A percentile compares a stretch with the other conserved stretches of the same genome.
Conservation (phyloP, 2,329 filamentous ascomycete genomes). For the Penicillium palitans region DNA sequence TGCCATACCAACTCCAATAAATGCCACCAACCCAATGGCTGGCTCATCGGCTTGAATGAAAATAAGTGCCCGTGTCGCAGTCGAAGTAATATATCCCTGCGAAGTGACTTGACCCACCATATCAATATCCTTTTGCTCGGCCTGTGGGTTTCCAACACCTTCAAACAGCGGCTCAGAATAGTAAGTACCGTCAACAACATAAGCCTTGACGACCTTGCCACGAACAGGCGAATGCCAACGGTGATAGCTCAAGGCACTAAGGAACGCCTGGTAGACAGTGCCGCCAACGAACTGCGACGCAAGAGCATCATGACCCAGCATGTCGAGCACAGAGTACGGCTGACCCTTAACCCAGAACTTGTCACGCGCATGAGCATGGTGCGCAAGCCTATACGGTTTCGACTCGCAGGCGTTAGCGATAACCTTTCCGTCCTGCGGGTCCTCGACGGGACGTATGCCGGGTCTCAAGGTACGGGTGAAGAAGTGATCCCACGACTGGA, state of each 20-base stretch:
- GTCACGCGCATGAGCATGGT: slow-evolving; percentile 57
- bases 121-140: slow-evolving; percentile 29
- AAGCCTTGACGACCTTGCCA: slow-evolving; percentile 60
- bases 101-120: slow-evolving; percentile 38
- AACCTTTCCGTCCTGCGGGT: slow-evolving; percentile 51
- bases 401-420: slow-evolving; percentile 68
- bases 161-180: slow-evolving; percentile 62
- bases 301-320: slow-evolving; percentile 59
- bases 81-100: slow-evolving; percentile 66
- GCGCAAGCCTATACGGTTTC: slow-evolving; percentile 55
- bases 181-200: slow-evolving; percentile 65
- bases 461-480: slow-evolving; percentile 62
- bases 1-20: slow-evolving; percentile 73
- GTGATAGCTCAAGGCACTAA: slow-evolving; percentile 68
- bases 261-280: slow-evolving; percentile 70
- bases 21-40: slow-evolving; percentile 67
- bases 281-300: slow-evolving; percentile 59
- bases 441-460: slow-evolving; percentile 58
- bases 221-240: slow-evolving; percentile 70
- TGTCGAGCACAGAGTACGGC: slow-evolving; percentile 65
- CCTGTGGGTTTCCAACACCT: slow-evolving; percentile 40
- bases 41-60: slow-evolving; percentile 69
- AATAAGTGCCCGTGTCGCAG: slow-evolving; percentile 70
- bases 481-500: slow-evolving; percentile 69
- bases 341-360: slow-evolving; percentile 69